phyloP scores from a whole-genome alignment of 2,329 filamentous ascomycete genomes.

The Colletotrichum sp. region DNA sequence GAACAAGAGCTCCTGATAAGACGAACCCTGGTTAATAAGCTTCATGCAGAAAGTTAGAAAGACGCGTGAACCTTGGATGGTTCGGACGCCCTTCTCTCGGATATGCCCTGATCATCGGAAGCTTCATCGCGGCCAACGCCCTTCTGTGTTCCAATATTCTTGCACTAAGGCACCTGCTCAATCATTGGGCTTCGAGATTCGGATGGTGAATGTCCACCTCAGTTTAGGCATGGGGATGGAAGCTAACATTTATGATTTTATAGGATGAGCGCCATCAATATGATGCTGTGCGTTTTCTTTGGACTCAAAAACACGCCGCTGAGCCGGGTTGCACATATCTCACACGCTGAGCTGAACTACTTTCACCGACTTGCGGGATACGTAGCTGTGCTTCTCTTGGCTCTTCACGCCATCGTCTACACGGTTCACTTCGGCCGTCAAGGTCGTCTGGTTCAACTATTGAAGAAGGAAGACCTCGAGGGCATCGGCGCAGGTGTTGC shows the following conservation, averaged over 20 bases:
- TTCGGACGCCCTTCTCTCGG: background rate
- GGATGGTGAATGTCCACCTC: constrained; percentile 23
- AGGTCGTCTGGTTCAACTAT: constrained; percentile 27
- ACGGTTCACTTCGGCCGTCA: constrained; percentile 30
- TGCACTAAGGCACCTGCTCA: background rate
- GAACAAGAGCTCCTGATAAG: background rate
- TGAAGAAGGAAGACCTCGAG: constrained; percentile 32
- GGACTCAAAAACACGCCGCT: constrained; percentile 55
- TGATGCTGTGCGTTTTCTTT: constrained; percentile 43
- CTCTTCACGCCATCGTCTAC: constrained; percentile 43
- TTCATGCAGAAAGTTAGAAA: background rate
- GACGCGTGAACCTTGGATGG: background rate
- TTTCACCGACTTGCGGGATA: constrained; percentile 53
- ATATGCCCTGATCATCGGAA: background rate
- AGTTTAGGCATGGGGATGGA: background rate
- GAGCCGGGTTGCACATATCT: constrained; percentile 37
- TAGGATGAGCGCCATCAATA: constrained; percentile 52
- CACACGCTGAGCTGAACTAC: constrained; percentile 51
- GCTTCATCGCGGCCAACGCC: background rate
- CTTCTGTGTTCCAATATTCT: background rate
- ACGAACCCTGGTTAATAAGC: background rate
- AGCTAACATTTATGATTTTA: background rate
- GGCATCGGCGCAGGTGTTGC: constrained; percentile 40
- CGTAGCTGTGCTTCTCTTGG: constrained; percentile 36
- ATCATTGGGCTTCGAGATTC: constrained; percentile 24